Conservation (phyloP, 257 asterid species). For the Dorcoceras hygrometricum region DNA sequence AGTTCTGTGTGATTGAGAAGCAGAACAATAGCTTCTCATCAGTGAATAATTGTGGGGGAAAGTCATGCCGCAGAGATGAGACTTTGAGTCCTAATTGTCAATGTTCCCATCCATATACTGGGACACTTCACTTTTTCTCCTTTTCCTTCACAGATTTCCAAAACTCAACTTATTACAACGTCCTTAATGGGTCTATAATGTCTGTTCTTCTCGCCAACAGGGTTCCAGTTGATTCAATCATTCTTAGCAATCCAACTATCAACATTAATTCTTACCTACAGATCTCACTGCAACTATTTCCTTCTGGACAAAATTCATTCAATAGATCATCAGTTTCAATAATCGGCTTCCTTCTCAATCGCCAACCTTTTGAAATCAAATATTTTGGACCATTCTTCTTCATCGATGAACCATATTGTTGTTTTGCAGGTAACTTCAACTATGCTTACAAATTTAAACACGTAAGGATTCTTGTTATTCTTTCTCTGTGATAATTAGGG, state of each 20-base stretch:
- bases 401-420: slow-evolving; percentile 51
- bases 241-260: slow-evolving; percentile 44
- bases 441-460: background rate
- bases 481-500: background rate
- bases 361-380: slow-evolving; percentile 48
- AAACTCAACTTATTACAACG: slow-evolving; percentile 47
- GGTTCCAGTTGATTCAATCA: slow-evolving; percentile 64
- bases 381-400: slow-evolving; percentile 72
- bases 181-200: slow-evolving; percentile 54
- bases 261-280: slow-evolving; percentile 48
- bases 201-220: slow-evolving; percentile 41
- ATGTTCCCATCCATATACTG: slow-evolving; percentile 72
- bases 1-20: slow-evolving; percentile 38
- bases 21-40: slow-evolving; percentile 28
- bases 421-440: slow-evolving; percentile 52
- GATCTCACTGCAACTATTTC: slow-evolving; percentile 59
- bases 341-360: slow-evolving; percentile 66
- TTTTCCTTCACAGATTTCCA: slow-evolving; percentile 64
- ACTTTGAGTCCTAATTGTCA: slow-evolving; percentile 61
- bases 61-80: slow-evolving; percentile 44
- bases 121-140: slow-evolving; percentile 67
- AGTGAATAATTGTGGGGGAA: slow-evolving; percentile 37
- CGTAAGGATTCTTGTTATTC: background rate
- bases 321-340: slow-evolving; percentile 50
- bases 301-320: slow-evolving; percentile 55